These are phyloP conservation scores for Penicillium freii DNA, from an alignment of 2,329 filamentous ascomycete species.

Conservation along the genomic window DNA sequence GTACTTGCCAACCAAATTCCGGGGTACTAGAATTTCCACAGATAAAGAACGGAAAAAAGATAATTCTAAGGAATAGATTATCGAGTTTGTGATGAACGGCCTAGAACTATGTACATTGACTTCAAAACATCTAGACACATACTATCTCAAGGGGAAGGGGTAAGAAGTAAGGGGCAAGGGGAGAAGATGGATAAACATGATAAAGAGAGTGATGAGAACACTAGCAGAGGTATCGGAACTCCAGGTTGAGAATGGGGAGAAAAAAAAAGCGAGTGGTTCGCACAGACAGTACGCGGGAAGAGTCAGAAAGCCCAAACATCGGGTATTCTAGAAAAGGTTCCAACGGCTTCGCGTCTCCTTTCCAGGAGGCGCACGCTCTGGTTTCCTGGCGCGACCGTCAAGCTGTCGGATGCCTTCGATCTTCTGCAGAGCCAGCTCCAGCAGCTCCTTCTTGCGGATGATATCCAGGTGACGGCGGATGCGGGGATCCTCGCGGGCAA, in stretches of 20 bases:
- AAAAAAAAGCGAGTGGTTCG: conserved; percentile 1
- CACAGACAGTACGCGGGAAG: background rate
- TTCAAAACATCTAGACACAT: conserved; percentile 6
- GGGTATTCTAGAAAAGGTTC: conserved; percentile 41
- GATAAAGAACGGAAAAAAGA: background rate
- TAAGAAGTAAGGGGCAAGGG: conserved; percentile 5
- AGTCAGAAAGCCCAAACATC: background rate
- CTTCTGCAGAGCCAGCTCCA: conserved; percentile 91
- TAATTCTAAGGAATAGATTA: background rate
- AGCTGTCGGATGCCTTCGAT: conserved; percentile 88
- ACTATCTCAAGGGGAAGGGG: background rate
- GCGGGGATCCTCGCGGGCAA: conserved; percentile 90
- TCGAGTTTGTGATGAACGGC: background rate
- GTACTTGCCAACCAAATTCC: background rate
- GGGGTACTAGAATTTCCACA: background rate
- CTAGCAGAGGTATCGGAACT: conserved; percentile 15
- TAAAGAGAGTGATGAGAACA: conserved; percentile 6
- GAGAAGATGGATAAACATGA: background rate
- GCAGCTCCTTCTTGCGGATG: conserved; percentile 83
- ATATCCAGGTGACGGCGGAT: conserved; percentile 86
- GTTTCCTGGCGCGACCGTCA: conserved; percentile 64
- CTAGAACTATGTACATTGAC: conserved; percentile 18
- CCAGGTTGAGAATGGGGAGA: background rate
- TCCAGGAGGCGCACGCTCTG: conserved; percentile 36
- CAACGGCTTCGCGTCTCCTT: conserved; percentile 43